A percentile compares a stretch with the other conserved stretches of the same genome.
phyloP scores from a whole-genome alignment of 805 yeast species.

The Saccharomyces kudriavzevii region DNA sequence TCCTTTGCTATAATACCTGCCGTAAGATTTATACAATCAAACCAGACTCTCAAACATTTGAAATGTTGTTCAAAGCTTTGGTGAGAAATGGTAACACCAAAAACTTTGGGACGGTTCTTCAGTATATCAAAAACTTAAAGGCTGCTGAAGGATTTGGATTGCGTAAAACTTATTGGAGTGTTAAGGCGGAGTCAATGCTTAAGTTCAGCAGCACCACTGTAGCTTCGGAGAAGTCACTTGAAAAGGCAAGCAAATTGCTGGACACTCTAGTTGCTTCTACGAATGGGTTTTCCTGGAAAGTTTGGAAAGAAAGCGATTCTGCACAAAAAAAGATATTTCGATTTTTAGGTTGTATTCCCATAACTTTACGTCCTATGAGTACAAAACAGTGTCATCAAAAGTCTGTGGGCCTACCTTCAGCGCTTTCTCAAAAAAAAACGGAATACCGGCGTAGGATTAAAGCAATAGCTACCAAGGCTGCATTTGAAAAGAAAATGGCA shows the following conservation, averaged over 20 bases:
- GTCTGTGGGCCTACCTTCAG: not conserved
- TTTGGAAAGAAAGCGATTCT: constrained; percentile 11
- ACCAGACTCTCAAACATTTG: constrained; percentile 30
- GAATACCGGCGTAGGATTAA: constrained; percentile 15
- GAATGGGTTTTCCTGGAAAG: constrained; percentile 7
- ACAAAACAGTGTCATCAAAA: not conserved
- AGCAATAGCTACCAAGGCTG: constrained; percentile 19
- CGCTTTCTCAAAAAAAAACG: constrained; percentile 6
- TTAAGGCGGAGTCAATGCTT: constrained; percentile 21
- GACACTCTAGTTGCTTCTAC: constrained; percentile 3
- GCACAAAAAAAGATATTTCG: constrained; percentile 12
- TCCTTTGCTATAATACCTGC: constrained; percentile 30
- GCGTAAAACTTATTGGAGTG: constrained; percentile 19
- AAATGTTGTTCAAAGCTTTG: constrained; percentile 30
- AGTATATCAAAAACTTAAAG: constrained; percentile 16
- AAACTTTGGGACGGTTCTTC: constrained; percentile 19
- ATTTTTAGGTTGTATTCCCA: constrained; percentile 20
- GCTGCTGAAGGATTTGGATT: constrained; percentile 4
- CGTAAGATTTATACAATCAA: constrained; percentile 16
- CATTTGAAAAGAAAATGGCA: constrained; percentile 24
- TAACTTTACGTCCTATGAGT: not conserved
- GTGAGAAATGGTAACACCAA: constrained; percentile 30
- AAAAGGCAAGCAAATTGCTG: not conserved
- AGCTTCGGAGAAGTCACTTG: not conserved
- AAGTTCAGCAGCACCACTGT: constrained; percentile 14